Evolutionary conservation across 768 basidiomycete species (phyloP).

Genomic region (Boletus patriciae): DNA sequence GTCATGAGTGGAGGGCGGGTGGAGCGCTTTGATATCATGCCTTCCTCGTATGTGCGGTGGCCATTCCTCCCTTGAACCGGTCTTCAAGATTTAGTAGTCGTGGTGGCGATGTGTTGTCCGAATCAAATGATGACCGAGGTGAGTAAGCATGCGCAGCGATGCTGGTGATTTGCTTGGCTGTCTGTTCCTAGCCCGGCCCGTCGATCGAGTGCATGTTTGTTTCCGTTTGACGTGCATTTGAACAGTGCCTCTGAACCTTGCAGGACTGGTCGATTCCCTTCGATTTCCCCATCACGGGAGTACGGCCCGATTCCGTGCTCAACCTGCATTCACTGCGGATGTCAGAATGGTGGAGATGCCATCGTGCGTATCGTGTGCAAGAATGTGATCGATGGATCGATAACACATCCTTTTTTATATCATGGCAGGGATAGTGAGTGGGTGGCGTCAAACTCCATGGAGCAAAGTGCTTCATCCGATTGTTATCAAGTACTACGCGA

Average conservation of each 20-base stretch:
- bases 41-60: conserved; percentile 23
- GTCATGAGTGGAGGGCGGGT: conserved; percentile 40
- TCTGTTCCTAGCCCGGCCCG: conserved; percentile 38
- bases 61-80: conserved; percentile 4
- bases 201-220: conserved; percentile 71
- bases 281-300: conserved; percentile 18
- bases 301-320: conserved; percentile 78
- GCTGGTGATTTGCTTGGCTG: not conserved
- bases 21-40: conserved; percentile 1
- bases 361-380: conserved; percentile 1
- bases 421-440: not conserved
- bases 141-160: conserved; percentile 20
- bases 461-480: not conserved
- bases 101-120: conserved; percentile 65
- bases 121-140: conserved; percentile 78
- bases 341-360: conserved; percentile 42
- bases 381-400: conserved; percentile 4
- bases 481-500: not conserved
- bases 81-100: conserved; percentile 23
- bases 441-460: not conserved
- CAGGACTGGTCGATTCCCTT: not conserved
- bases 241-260: not conserved
- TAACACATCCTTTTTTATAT: not conserved
- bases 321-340: conserved; percentile 70
- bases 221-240: conserved; percentile 65